Base-by-base conservation (phyloP, 441 rosid species). In the Hura crepitans region DNA sequence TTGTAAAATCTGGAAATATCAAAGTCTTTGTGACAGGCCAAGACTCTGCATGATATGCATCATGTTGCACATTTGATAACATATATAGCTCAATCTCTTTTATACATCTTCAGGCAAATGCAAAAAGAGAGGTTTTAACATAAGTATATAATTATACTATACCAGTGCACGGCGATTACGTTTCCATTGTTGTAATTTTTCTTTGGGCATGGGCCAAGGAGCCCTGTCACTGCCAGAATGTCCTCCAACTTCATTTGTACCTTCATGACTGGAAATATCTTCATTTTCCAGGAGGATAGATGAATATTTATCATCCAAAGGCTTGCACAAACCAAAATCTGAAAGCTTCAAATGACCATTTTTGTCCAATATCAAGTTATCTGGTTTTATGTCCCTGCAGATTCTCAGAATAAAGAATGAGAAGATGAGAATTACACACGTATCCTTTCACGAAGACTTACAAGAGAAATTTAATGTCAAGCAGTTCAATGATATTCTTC, bases 121-220 rank as follows among this genome's bases (percentile, higher is more conserved):
- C 54, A 49, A 56, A 62, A 39, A 23, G 51, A 37, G 31, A 27
- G 47, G 60, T 35, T 54, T 28, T 61, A 49, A 49, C 54, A 30
- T 56, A 43, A 62, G 65, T 23, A 70, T 6, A 70, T 71, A 81
- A 68, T 58, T 66, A 47, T 35, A 35, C 39, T 42, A 72, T 86
- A 94, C 98, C 91, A 94, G 75, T 71, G 95, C 92, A 68, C 94
- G 97, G 42, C 98, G 96, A 82, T 91, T 94, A 58, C 97, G 96
- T 78, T 91, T 91, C 98, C 97, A 91, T 73, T 77, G 95, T 46
- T 81, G 84, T 65, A 91, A 75, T 71, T 83, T 82, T 74, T 91
- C 98, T 80, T 85, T 90, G 39, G 89, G 96, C 97, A 94, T 91
- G 80, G 77, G 69, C 97, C 97, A 91, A 45, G 96, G 91, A 17